Evolutionary conservation across 2,329 filamentous ascomycete species (phyloP).

Genomic region (Sordariomycetes sp.): DNA sequence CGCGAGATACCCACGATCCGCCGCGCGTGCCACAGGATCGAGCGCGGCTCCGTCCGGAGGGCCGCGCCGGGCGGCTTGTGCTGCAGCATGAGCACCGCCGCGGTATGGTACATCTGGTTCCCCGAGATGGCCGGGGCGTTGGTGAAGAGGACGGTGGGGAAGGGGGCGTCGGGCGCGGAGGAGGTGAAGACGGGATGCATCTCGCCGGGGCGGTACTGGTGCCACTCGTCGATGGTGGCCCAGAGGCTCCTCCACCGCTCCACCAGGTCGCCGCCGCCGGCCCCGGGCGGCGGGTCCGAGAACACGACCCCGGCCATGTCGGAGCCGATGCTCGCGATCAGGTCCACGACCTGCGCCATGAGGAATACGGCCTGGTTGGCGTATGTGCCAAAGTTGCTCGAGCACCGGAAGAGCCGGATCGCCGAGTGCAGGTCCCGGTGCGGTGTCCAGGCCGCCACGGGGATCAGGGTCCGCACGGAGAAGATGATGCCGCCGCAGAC

Average conservation of each 20-base stretch:
- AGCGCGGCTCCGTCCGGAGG: conserved; percentile 24
- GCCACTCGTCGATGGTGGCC: conserved; percentile 28
- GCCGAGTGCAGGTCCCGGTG: conserved; percentile 18
- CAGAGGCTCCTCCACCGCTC: conserved; percentile 25
- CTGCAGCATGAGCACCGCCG: conserved; percentile 38
- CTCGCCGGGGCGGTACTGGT: conserved; percentile 20
- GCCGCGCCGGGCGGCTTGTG: conserved; percentile 26
- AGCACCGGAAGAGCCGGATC: conserved; percentile 21
- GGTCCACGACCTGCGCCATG: conserved; percentile 29
- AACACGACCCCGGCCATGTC: conserved; percentile 6
- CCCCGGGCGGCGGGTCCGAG: neutral
- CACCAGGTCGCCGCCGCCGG: conserved; percentile 14
- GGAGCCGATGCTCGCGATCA: conserved; percentile 17
- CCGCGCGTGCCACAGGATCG: conserved; percentile 39
- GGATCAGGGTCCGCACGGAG: conserved; percentile 37
- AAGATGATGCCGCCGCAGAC: conserved; percentile 42
- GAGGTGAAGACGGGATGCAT: conserved; percentile 23
- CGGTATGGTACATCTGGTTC: conserved; percentile 43
- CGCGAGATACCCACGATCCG: conserved; percentile 41
- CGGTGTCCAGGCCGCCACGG: conserved; percentile 32
- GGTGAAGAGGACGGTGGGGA: conserved; percentile 38
- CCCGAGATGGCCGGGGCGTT: conserved; percentile 41
- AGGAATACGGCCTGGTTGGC: conserved; percentile 40
- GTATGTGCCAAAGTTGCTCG: conserved; percentile 28
- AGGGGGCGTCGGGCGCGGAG: conserved; percentile 29